Conservation (phyloP, 2,329 filamentous ascomycete genomes). For the Sclerotinia trifoliorum region DNA sequence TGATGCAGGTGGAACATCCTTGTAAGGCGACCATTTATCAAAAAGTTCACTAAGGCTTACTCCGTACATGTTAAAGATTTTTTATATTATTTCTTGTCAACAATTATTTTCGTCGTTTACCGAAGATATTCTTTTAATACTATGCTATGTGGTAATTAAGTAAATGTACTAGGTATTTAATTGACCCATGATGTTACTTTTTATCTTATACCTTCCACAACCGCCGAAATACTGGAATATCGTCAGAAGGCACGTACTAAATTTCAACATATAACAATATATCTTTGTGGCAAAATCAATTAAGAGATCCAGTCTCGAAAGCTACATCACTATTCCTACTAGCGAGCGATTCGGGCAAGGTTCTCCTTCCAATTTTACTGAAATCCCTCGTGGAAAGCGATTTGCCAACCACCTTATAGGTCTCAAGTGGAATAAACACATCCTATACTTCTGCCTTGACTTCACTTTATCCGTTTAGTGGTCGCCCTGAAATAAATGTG, state of each 20-base stretch:
- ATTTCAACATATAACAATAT: too few relatives aligned
- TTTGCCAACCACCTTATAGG: too few relatives aligned
- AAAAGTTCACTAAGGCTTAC: not conserved
- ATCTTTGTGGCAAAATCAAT: not conserved
- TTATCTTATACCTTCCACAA: not conserved
- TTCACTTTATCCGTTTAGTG: not conserved
- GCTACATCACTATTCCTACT: not conserved
- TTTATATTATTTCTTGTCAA: not conserved
- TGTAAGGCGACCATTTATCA: constrained; percentile 11
- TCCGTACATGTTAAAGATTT: not conserved
- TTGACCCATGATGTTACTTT: not conserved
- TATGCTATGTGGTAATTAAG: not conserved
- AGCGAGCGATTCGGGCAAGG: not conserved
- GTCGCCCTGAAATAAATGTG: not conserved
- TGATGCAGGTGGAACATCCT: constrained; percentile 17
- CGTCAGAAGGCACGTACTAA: not conserved
- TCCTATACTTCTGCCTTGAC: not conserved
- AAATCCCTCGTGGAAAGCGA: not conserved
- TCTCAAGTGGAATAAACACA: not conserved
- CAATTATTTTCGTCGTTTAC: not conserved
- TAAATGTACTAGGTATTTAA: not conserved
- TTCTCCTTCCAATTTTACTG: not conserved
- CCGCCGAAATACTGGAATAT: not conserved
- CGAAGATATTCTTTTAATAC: too few relatives aligned
- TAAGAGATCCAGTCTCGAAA: not conserved